phyloP scores from a whole-genome alignment of 352 stramenopile genomes.

The Phytopythium mirpurense region DNA sequence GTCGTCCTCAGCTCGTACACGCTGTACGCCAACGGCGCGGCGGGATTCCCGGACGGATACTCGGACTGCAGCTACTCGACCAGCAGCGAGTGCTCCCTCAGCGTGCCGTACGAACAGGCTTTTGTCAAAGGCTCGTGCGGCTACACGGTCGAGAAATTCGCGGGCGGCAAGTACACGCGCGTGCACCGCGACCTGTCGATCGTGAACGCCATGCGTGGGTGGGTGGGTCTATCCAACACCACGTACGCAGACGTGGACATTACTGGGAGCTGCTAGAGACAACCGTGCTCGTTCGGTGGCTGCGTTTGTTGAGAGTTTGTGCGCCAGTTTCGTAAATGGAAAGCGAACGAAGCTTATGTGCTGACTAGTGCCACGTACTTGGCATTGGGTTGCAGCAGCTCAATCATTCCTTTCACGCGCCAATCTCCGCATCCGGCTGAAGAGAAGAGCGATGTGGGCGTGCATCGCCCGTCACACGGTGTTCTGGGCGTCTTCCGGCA shows the following conservation, averaged over 20 bases:
- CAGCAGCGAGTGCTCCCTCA: slow-evolving; percentile 25
- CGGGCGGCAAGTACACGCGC: slow-evolving; percentile 57
- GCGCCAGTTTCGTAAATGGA: not conserved
- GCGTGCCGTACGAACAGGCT: slow-evolving; percentile 43
- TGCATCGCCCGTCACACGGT: not conserved
- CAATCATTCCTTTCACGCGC: no score
- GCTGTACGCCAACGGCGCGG: slow-evolving; percentile 34
- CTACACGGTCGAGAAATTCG: slow-evolving; percentile 52
- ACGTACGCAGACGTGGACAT: slow-evolving; percentile 30
- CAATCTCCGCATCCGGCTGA: not conserved
- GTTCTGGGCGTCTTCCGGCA: slow-evolving; percentile 17
- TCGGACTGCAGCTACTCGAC: slow-evolving; percentile 38
- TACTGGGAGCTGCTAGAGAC: slow-evolving; percentile 32
- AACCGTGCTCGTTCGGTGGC: no score
- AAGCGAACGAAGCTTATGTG: no score
- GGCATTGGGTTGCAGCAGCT: no score
- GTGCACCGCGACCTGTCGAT: slow-evolving; percentile 61
- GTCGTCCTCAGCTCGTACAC: slow-evolving; percentile 71
- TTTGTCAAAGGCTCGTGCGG: slow-evolving; percentile 45
- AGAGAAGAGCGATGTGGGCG: not conserved
- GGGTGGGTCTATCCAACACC: slow-evolving; percentile 34
- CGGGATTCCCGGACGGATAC: slow-evolving; percentile 49
- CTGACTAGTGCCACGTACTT: no score
- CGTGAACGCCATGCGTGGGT: slow-evolving; percentile 60
- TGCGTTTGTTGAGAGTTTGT: no score